phyloP scores from a whole-genome alignment of 1,139 yeast genomes.

The Suhomyces anneliseae region DNA sequence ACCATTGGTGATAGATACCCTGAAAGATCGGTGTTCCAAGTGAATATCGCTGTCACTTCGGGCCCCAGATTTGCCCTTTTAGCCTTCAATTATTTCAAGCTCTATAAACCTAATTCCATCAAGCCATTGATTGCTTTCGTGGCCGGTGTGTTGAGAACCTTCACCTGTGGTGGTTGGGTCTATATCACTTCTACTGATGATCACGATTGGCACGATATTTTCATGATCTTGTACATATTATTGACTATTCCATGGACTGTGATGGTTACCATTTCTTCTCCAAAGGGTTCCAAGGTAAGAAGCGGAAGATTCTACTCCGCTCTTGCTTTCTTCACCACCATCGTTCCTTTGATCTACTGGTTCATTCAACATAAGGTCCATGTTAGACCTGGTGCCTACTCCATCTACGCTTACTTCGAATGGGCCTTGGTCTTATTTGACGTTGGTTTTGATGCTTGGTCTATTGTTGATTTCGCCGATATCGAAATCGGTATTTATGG shows the following conservation, averaged over 20 bases:
- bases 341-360: slow-evolving; percentile 83
- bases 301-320: slow-evolving; percentile 57
- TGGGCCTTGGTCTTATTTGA: slow-evolving; percentile 87
- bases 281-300: slow-evolving; percentile 48
- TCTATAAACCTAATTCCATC: slow-evolving; percentile 37
- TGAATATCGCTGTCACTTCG: slow-evolving; percentile 73
- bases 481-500: slow-evolving; percentile 44
- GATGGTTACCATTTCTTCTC: slow-evolving; percentile 56
- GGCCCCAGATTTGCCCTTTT: slow-evolving; percentile 85
- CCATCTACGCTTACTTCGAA: slow-evolving; percentile 90
- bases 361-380: slow-evolving; percentile 93
- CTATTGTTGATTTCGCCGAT: slow-evolving; percentile 65
- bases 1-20: slow-evolving; percentile 97
- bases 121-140: slow-evolving; percentile 47
- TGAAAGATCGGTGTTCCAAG: slow-evolving; percentile 88
- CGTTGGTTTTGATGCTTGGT: slow-evolving; percentile 79
- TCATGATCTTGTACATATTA: slow-evolving; percentile 87
- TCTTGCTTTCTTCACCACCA: slow-evolving; percentile 60
- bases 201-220: slow-evolving; percentile 93
- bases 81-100: slow-evolving; percentile 54
- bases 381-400: slow-evolving; percentile 88
- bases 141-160: slow-evolving; percentile 75
- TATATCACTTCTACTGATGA: slow-evolving; percentile 96
- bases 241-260: slow-evolving; percentile 92
- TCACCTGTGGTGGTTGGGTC: slow-evolving; percentile 98